phyloP scores from a whole-genome alignment of 768 basidiomycete genomes.

The Rhizopogon roseolus region DNA sequence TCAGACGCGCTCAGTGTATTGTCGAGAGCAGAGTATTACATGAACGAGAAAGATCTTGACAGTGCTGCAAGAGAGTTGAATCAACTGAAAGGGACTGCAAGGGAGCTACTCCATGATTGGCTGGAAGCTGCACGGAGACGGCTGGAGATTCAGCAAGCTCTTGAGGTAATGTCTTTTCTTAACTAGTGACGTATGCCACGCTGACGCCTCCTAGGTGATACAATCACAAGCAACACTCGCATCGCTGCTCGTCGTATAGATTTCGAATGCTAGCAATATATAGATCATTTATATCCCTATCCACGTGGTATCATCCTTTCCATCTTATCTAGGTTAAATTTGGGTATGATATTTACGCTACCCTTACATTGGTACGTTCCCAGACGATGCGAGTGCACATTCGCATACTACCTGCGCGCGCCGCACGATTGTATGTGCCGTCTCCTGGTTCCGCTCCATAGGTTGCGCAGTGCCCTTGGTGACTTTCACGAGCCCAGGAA shows the following conservation, averaged over 20 bases:
- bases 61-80: conserved; percentile 86
- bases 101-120: conserved; percentile 79
- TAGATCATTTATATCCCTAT: conserved; percentile 17
- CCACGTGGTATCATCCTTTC: conserved; percentile 7
- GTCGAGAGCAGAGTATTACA: conserved; percentile 81
- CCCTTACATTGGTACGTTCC: conserved; percentile 1
- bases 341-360: not conserved
- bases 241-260: conserved; percentile 70
- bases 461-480: conserved; percentile 35
- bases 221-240: conserved; percentile 81
- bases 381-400: conserved; percentile 51
- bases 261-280: conserved; percentile 9
- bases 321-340: not conserved
- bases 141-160: conserved; percentile 87
- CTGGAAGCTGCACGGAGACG: conserved; percentile 81
- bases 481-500: conserved; percentile 86
- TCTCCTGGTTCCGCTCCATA: conserved; percentile 37
- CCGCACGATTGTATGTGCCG: conserved; percentile 68
- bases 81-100: conserved; percentile 79
- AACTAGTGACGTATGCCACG: not conserved
- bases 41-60: conserved; percentile 89
- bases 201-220: conserved; percentile 52
- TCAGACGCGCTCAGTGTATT: conserved; percentile 83
- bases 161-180: conserved; percentile 53
- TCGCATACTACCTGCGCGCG: conserved; percentile 86